Evolutionary conservation across 129 eudicot species (phyloP), one percentile per base, ranked within the genome.

Genomic region (Lactuca sativa): DNA sequence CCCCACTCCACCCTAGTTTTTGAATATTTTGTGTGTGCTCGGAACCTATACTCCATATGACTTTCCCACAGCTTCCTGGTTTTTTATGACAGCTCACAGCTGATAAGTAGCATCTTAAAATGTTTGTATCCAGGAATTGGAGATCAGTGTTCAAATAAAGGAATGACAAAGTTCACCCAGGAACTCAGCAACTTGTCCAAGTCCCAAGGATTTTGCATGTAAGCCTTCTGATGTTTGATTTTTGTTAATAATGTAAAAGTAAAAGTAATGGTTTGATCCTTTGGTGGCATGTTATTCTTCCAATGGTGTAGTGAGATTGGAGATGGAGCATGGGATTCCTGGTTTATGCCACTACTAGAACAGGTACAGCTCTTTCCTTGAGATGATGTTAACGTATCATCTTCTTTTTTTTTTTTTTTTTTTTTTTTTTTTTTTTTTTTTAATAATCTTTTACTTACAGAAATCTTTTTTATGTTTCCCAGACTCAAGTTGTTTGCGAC

Each of bases 311-410:
- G 98, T 60, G 98, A 92, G 80, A 85, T 92, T 81, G 98, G 98
- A 65, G 71, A 84, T 81, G 98, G 98, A 76, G 49, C 88, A 49
- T 89, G 96, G 98, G 96, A 86, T 82, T 92, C 98, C 65, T 92
- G 98, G 98, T 89, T 89, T 76, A 92, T 60, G 88, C 88, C 96
- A 54, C 81, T 92, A 38, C 71, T 78, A 37, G 90, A 89, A 61
- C 98, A 92, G 90, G 98, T 89, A 78, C 37, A 64, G 34, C 49
- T n/a, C 43, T 13, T 13, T 21, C n/a, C 60, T 58, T 44, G 70
- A 61, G 32, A 17, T 58, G 52, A 57, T 69, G 13, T 62, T 8
- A 36, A 34, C 15, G 10, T 57, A 56, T 68, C 36, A 40, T n/a
- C n/a, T n/a, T n/a, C n/a, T n/a, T n/a, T n/a, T n/a, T n/a, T n/a